Evolutionary conservation across 2,329 filamentous ascomycete species (phyloP), one percentile per base, ranked within the genome.

Genomic region (Cladorrhinum sp.): DNA sequence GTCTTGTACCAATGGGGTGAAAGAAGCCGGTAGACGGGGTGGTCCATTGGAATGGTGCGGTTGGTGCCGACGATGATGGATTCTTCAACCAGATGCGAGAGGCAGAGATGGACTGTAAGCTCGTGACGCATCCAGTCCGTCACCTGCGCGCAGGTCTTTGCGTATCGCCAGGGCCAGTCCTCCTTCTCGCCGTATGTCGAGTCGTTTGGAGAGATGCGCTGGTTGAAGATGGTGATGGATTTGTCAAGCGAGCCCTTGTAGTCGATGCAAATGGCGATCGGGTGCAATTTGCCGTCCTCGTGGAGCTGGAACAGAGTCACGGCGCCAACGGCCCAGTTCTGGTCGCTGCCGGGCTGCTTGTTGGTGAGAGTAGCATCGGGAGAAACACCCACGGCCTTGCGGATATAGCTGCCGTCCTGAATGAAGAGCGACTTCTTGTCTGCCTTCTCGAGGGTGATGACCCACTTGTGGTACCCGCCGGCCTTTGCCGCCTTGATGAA

Each of bases 101-200:
- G 68, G 3, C 73, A 75, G 5, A 82, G 73, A 61, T 83, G 80
- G 2, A 80, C 74, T 3, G 70, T 70, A 16, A 81, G 62, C 66
- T 82, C 79, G 61, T 83, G 80, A 3, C 76, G 73, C 56, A 75
- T 68, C 80, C 79, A 83, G 68, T 82, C 80, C 1, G 76, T 73
- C 1, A 75, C 72, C 60, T 81, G 79, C 1, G 75, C 75, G 52
- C 77, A 81, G 0, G 75, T 80, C 68, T 82, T 83, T 20, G 80
- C 80, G 65, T 81, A 82, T 50, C 80, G 71, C 80, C 80, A 82
- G 0, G 79, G 73, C 78, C 79, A 82, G 69, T 82, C 80, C 1
- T 69, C 67, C 55, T 73, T 74, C 62, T 81, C 75, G 20, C 69
- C 65, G 28, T 60, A 62, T 1, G 63, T 67, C 1, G 70, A 61